Evolutionary conservation across 1,139 yeast species (phyloP), one percentile per base, ranked within the genome.

Genomic region (Schizosaccharomyces versatilis): DNA sequence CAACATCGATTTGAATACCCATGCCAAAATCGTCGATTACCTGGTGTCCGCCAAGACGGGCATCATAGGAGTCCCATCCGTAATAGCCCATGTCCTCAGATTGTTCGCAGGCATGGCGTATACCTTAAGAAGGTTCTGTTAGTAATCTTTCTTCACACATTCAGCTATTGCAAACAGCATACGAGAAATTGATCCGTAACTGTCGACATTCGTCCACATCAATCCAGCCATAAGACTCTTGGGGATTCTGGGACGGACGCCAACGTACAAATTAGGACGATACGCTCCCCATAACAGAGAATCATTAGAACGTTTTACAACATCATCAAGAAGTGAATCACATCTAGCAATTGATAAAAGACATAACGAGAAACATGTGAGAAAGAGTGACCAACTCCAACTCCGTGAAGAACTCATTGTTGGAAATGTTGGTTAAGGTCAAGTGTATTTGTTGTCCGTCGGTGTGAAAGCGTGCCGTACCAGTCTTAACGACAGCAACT

Each of bases 51-150:
- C 98, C 99, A 36, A 68, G 59, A 60, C 97, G 73, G 2, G 96
- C 90, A 65, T 93, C 97, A 66, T 81, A 90, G 52, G 73, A 71
- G 19, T 78, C 73, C 97, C 97, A 90, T 44, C 93, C 88, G 62
- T 85, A 93, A 56, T 76, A 79, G 47, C 72, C 73, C 72, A 86
- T 73, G 52, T 78, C 75, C 62, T 86, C 93, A 44, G 72, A 70
- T 61, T 81, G 88, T 59, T 83, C 90, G 62, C 88, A 85, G 56
- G 77, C 74, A 66, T 90, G 96, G 61, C 95, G 77, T n/a, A 82
- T 65, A 32, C 72, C 70, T 51, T 36, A 39, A 10, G 12, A 17
- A 17, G 15, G 2, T 32, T 24, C 32, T 24, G 32, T 24, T 24
- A 24, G 15, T 19, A 44, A 44, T 17, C 12, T 2, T 15, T 44